Base-by-base conservation (phyloP, 805 yeast genomes). In the Suhomyces xylopsoci region DNA sequence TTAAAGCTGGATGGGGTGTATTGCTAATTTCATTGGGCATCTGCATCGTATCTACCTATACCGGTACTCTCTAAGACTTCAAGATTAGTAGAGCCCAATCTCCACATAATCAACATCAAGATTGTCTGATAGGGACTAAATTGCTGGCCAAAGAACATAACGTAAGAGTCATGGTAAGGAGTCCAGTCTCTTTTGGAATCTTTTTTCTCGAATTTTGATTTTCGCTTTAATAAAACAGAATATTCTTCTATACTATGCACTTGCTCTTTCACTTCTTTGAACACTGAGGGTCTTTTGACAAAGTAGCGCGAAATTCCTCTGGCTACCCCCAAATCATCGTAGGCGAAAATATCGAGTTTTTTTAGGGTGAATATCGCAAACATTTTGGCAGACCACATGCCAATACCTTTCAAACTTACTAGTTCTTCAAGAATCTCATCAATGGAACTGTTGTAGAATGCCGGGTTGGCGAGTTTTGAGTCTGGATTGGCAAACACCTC, bases 351-450 rank as follows among this genome's bases (percentile, higher is more conserved):
- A 64, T 92, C 85, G 63, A 81, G 63, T 52, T 88, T 77, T 24
- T 78, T 78, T 45, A 91, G 69, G 1, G 88, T 87, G 63, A 90
- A 90, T 20, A 86, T 62, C 15, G 88, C 68, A 67, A 90, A 92
- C 97, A 92, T 92, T 51, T 87, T 87, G 0, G 94, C 92, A 4
- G 91, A 82, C 98, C 98, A 92, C 1, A 78, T 78, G 0, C 94
- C 96, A 15, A 88, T 79, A 0, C 96, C 96, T 61, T 87, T 87
- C 55, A 87, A 71, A 24, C 65, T 64, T 0, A 80, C 78, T 50
- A 86, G 66, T 52, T 78, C 79, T 17, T 74, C 74, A 1, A 78
- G 62, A 14, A 87, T 68, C 20, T 72, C 82, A 2, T 79, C 80
- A 46, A 80, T 75, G 3, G 73, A 55, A 32, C 69, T 69, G 0